Evolutionary conservation across 1,284 basidiomycete species (phyloP).

Genomic region (Ceratobasidium sp.): DNA sequence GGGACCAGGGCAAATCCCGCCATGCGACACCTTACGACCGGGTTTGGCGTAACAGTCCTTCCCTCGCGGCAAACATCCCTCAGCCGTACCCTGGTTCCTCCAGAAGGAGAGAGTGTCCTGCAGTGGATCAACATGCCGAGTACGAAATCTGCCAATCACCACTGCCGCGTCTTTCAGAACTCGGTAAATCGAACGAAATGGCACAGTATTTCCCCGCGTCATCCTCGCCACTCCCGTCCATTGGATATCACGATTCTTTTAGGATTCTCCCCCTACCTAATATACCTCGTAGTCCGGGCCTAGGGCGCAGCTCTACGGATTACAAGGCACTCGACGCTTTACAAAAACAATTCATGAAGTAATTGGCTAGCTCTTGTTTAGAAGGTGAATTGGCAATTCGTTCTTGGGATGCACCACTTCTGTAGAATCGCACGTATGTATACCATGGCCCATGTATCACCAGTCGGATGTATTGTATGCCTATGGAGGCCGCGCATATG

Average conservation of each 20-base stretch:
- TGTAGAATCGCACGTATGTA: background rate
- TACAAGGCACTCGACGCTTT: conserved; percentile 32
- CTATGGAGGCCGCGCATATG: background rate
- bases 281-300: background rate
- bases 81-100: background rate
- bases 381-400: too few species aligned
- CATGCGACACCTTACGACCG: conserved; percentile 1
- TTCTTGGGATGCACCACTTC: too few species aligned
- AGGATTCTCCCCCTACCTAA: conserved; percentile 29
- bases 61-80: background rate
- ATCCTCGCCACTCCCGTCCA: background rate
- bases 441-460: background rate
- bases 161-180: conserved; percentile 21
- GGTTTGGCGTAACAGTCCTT: background rate
- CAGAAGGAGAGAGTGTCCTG: background rate
- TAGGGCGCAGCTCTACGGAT: conserved; percentile 16
- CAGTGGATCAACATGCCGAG: background rate
- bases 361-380: background rate
- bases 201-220: background rate
- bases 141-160: background rate
- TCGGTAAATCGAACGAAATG: background rate
- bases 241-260: background rate
- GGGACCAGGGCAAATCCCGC: background rate
- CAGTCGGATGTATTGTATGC: background rate
- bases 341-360: conserved; percentile 41